Evolutionary conservation across 805 yeast genomes (phyloP), one percentile per base, ranked within the genome.

Genomic region (Suhomyces kilbournensis): DNA sequence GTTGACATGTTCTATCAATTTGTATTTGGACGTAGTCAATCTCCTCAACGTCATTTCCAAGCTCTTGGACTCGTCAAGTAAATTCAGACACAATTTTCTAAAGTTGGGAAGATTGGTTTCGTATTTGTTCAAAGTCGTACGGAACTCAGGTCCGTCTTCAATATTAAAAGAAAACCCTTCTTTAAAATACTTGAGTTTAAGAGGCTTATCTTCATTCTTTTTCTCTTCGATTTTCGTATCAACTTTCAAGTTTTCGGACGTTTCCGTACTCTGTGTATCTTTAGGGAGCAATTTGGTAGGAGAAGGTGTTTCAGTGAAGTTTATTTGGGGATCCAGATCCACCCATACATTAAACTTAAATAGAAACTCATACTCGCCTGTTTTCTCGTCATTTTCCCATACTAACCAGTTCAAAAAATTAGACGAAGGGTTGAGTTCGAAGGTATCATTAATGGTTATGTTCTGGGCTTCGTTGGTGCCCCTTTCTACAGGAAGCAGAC

Each of bases 121-220:
- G 52, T 71, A 69, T n/a, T 56, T 59, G 7, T 55, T 56, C 40
- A 75, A 61, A 4, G 67, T 53, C 19, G 60, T 67, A 25, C 79
- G 56, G 49, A 75, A 74, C 47, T 73, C 76, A 4, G 79, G 79
- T 0, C 79, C 79, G 55, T 75, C 79, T 45, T 74, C 75, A 15
- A 72, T 60, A 35, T 61, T 65, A 51, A 74, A 73, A 32, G 56
- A 63, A 52, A 72, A 74, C 4, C 64, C 72, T 35, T 56, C 62
- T 44, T 69, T 62, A 49, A 63, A 66, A 28, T 68, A 67, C 2
- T 47, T 43, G 7, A 54, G 43, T 22, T 47, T 47, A 39, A 53
- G 47, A 32, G 43, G 23, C 7, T 39, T 39, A 10, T 39, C 23
- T 39, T 39, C 17, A 32, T 14, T 7, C 17, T 32, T 32, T n/a